phyloP scores from a whole-genome alignment of 1,139 yeast genomes.

The Taphrina deformans region DNA sequence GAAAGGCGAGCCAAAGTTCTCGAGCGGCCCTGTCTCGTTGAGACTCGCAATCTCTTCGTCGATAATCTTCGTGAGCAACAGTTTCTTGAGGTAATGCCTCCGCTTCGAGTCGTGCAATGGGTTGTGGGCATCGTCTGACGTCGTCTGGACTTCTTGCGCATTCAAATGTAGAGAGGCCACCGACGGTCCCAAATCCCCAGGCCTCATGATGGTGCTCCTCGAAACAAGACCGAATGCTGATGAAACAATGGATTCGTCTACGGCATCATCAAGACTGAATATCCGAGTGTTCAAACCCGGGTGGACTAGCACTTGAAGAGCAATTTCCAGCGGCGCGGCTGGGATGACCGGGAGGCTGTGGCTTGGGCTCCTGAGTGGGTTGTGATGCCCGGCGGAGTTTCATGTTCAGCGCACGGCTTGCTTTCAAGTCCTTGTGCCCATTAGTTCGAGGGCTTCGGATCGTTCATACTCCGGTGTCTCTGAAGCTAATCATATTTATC shows the following conservation, averaged over 20 bases:
- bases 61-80: constrained; percentile 63
- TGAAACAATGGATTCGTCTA: not conserved
- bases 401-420: not conserved
- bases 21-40: constrained; percentile 61
- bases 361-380: not conserved
- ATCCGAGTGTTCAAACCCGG: too few relatives aligned
- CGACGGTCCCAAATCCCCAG: not conserved
- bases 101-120: constrained; percentile 54
- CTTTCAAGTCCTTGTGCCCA: not conserved
- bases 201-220: too few relatives aligned
- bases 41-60: constrained; percentile 61
- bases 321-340: too few relatives aligned
- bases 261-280: not conserved
- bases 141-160: not conserved
- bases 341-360: not conserved
- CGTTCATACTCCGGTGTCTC: too few relatives aligned
- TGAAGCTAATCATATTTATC: too few relatives aligned
- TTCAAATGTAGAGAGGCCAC: not conserved
- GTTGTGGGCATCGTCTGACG: not conserved
- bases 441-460: too few relatives aligned
- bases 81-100: constrained; percentile 80
- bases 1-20: constrained; percentile 73
- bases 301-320: too few relatives aligned
- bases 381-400: not conserved
- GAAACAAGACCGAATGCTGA: not conserved